Percentiles rank a stretch among this genome's conserved stretches.
Conservation (phyloP, 2,329 filamentous ascomycete species). For the Coniochaeta ligniaria region DNA sequence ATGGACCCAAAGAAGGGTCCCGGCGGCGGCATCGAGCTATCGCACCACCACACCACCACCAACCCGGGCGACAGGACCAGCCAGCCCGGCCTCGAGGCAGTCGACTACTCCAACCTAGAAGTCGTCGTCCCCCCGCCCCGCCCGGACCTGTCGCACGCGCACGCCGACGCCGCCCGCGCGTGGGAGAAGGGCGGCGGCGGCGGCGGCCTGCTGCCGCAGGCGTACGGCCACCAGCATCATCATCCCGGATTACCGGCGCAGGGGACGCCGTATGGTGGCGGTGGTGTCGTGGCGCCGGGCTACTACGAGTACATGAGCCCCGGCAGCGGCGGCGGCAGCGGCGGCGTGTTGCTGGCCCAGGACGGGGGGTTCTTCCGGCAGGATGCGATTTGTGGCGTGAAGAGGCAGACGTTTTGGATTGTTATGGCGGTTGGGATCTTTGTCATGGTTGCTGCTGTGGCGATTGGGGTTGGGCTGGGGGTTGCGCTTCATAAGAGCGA, state of each 20-base stretch:
- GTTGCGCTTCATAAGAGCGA: slow-evolving; percentile 14
- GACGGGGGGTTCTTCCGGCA: slow-evolving; percentile 1
- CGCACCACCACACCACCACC: not conserved
- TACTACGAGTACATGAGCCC: not conserved
- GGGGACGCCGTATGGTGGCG: not conserved
- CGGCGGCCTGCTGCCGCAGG: too few relatives aligned
- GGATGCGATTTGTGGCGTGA: slow-evolving; percentile 20
- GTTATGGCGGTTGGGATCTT: slow-evolving; percentile 20
- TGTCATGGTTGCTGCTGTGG: slow-evolving; percentile 20
- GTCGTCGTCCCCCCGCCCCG: slow-evolving; percentile 1
- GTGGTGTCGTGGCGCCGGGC: not conserved
- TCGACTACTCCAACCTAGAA: slow-evolving; percentile 5
- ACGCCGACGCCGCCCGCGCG: too few relatives aligned
- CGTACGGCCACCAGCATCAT: not conserved
- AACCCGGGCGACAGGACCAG: not conserved
- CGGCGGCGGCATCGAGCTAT: slow-evolving; percentile 2
- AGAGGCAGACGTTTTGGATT: slow-evolving; percentile 18
- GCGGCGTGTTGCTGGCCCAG: not conserved
- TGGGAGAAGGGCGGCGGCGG: slow-evolving; percentile 2
- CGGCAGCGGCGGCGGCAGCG: not conserved
- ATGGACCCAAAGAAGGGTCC: not conserved
- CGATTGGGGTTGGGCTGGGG: slow-evolving; percentile 23
- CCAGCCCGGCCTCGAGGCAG: slow-evolving; percentile 11
- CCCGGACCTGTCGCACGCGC: not conserved
- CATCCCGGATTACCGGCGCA: too few relatives aligned